Evolutionary conservation across 2,329 filamentous ascomycete genomes (phyloP).

Genomic region (Fusarium nanum): DNA sequence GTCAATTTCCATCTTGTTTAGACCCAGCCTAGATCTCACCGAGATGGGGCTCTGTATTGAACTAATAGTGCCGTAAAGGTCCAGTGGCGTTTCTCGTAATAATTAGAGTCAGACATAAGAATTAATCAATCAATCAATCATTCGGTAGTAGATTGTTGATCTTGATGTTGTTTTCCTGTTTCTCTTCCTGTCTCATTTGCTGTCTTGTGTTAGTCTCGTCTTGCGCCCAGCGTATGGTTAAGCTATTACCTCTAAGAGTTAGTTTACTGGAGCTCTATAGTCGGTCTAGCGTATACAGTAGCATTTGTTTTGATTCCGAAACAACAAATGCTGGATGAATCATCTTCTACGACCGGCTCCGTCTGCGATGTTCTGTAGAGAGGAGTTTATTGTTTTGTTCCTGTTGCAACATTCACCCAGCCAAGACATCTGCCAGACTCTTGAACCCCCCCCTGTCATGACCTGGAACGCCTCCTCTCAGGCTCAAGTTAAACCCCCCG

Average conservation of each 20-base stretch:
- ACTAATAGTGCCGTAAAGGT: background rate
- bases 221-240: constrained; percentile 15
- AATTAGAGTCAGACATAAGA: background rate
- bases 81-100: constrained; percentile 36
- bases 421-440: constrained; percentile 21
- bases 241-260: constrained; percentile 11
- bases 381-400: constrained; percentile 32
- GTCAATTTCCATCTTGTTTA: constrained; percentile 13
- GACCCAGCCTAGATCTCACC: constrained; percentile 28
- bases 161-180: background rate
- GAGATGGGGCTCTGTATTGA: constrained; percentile 16
- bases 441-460: constrained; percentile 8
- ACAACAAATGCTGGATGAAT: constrained; percentile 34
- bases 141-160: background rate
- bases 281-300: constrained; percentile 9
- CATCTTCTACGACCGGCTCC: constrained; percentile 24
- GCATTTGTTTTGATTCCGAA: constrained; percentile 35
- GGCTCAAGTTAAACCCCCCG: constrained; percentile 1
- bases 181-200: constrained; percentile 19
- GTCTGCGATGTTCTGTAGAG: constrained; percentile 21
- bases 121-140: background rate
- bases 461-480: constrained; percentile 33
- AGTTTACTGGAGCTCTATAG: constrained; percentile 10
- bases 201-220: constrained; percentile 33
- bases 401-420: constrained; percentile 30